Base-by-base conservation (phyloP, 148 eudicot species). In the Persicaria tinctoria region DNA sequence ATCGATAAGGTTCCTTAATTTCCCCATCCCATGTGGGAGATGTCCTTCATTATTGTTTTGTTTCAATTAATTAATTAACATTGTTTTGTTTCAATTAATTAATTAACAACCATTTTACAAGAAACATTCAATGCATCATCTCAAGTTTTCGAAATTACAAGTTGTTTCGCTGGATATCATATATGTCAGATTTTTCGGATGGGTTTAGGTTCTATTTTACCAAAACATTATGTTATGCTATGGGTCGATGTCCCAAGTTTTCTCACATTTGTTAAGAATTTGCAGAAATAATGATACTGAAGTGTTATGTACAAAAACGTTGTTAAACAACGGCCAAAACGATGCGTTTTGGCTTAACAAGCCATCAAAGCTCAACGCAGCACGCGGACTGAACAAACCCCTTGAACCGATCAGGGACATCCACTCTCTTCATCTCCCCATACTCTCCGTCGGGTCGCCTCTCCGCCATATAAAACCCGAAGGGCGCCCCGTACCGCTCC, bases 301-400 rank as follows among this genome's bases (percentile, higher is more conserved):
- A 17, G n/a, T 3, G 23, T 56, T 57, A 57, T 57, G 8, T 57
- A 57, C 63, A 57, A 8, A 8, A 57, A 5, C 20, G 23, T 6
- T 17, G 32, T 1, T 59, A 20, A 32, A 32, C 2, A 32, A 32
- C 2, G 41, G 27, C 14, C 13, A 70, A 70, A 27, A 70, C 73
- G 73, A 23, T 8, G 55, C 54, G 73, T 70, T 70, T 70, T 46
- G 23, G 3, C 6, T 46, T 5, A 8, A 12, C 46, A 73, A 64
- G 32, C 16, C 11, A 10, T 78, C 74, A 90, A 11, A 87, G 76
- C 69, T 88, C 96, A n/a, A 87, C 85, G 70, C 79, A 84, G 76
- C 96, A 90, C 5, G 89, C 89, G 7, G 89, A 84, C 27, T 87
- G 92, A 12, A 87, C 92, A 71, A 84, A 83, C 17, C 90, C 87